Conservation (phyloP, 169 alveolate species). For the Plasmodium vinckei region DNA sequence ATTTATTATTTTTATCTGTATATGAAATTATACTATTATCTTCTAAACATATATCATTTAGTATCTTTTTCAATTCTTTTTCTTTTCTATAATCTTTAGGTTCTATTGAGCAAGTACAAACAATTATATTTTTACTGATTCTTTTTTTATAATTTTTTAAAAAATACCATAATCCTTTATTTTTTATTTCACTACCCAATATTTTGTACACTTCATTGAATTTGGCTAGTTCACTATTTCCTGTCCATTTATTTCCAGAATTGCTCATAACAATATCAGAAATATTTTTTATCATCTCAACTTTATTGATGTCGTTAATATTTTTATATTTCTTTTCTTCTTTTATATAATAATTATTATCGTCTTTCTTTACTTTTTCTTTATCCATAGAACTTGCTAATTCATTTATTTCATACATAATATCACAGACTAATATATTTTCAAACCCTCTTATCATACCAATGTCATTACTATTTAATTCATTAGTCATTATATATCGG, state of each 20-base stretch:
- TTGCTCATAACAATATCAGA: not conserved
- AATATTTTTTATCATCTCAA: not conserved
- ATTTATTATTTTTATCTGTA: slow-evolving; percentile 39
- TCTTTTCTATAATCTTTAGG: slow-evolving; percentile 69
- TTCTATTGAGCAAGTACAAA: slow-evolving; percentile 71
- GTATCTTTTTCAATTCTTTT: slow-evolving; percentile 47
- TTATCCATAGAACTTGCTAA: slow-evolving; percentile 1
- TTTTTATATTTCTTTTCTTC: not conserved
- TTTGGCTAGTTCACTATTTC: not conserved
- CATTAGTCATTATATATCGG: slow-evolving; percentile 63
- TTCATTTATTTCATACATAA: slow-evolving; percentile 44
- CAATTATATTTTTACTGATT: slow-evolving; percentile 53
- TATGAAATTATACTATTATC: slow-evolving; percentile 56
- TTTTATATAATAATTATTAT: not conserved
- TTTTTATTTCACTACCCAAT: slow-evolving; percentile 29
- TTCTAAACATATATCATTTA: slow-evolving; percentile 65
- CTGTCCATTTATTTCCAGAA: not conserved
- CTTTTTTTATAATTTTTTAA: slow-evolving; percentile 63
- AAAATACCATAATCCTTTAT: slow-evolving; percentile 64
- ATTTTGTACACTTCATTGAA: slow-evolving; percentile 26
- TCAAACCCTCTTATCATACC: slow-evolving; percentile 80
- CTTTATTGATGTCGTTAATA: not conserved
- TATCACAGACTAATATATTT: slow-evolving; percentile 72
- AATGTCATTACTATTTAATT: slow-evolving; percentile 73
- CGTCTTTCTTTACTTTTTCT: not conserved